phyloP scores from a whole-genome alignment of 495 filamentous ascomycete genomes.

The Bacidia rubella region DNA sequence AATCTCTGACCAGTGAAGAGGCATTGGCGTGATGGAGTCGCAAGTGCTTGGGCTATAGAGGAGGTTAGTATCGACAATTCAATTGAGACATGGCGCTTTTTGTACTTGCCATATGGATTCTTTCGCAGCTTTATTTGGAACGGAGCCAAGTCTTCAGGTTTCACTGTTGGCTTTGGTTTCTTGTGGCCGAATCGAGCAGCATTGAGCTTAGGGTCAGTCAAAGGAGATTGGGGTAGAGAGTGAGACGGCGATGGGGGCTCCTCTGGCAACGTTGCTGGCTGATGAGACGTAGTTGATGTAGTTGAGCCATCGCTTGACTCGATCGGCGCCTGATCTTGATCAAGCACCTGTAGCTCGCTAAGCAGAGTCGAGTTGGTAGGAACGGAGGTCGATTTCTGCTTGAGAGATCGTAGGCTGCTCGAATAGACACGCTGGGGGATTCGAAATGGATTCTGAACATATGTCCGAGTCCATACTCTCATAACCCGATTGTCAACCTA shows the following conservation, averaged over 20 bases:
- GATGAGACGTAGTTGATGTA: background rate
- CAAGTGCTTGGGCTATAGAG: conserved; percentile 44
- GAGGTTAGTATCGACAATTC: conserved; percentile 20
- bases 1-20: conserved; percentile 38
- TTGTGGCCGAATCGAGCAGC: conserved; percentile 28
- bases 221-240: conserved; percentile 12
- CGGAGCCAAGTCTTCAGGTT: conserved; percentile 19
- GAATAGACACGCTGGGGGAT: background rate
- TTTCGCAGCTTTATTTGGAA: conserved; percentile 39
- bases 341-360: background rate
- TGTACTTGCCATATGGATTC: conserved; percentile 46
- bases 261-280: background rate
- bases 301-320: background rate
- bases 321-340: background rate
- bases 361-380: background rate
- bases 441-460: background rate
- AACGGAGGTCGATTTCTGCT: background rate
- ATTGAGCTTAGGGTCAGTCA: conserved; percentile 10
- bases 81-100: conserved; percentile 17
- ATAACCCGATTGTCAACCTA: too few relatives aligned
- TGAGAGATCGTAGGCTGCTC: background rate
- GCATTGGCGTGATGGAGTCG: conserved; percentile 51
- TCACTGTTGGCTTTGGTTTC: conserved; percentile 15
- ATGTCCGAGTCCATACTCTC: background rate
- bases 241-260: background rate